Evolutionary conservation across 371 early-diverging fungal genomes (phyloP).

Genomic region (Fennellomyces sp.): DNA sequence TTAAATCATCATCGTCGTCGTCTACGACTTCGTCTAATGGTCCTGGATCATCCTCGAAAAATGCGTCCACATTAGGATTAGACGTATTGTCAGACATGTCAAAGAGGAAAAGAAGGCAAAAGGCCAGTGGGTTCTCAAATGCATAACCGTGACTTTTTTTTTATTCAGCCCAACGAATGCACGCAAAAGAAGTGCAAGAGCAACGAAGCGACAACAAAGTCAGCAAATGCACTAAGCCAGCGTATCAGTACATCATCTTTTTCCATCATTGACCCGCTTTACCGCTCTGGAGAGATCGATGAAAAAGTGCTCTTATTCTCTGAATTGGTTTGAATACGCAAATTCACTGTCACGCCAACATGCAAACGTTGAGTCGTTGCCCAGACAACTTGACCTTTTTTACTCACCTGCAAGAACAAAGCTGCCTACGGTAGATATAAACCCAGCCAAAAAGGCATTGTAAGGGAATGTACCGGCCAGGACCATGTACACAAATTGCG

Average conservation of each 20-base stretch:
- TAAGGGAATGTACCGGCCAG: slow-evolving; percentile 93
- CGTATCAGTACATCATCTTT: background rate
- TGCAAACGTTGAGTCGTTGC: no score
- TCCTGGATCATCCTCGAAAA: slow-evolving; percentile 67
- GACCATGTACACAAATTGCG: slow-evolving; percentile 86
- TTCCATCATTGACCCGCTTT: background rate
- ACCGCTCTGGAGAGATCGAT: slow-evolving; percentile 28
- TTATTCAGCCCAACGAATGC: slow-evolving; percentile 53
- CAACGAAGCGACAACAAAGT: slow-evolving; percentile 52
- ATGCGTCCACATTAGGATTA: slow-evolving; percentile 56
- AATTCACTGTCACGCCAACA: slow-evolving; percentile 41
- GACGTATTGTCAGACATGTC: slow-evolving; percentile 4
- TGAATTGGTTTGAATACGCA: slow-evolving; percentile 34
- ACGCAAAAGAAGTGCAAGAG: slow-evolving; percentile 58
- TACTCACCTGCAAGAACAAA: slow-evolving; percentile 89
- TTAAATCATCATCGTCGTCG: slow-evolving; percentile 78
- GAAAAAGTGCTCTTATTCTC: slow-evolving; percentile 19
- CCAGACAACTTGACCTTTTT: no score
- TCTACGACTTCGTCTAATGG: slow-evolving; percentile 50
- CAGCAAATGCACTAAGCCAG: slow-evolving; percentile 54
- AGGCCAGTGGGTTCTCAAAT: no score
- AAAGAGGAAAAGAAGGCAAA: background rate
- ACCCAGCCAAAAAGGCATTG: slow-evolving; percentile 95
- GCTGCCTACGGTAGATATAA: slow-evolving; percentile 87
- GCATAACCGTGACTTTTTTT: background rate